phyloP scores from a whole-genome alignment of 305 asterid species.

The Fraxinus angustifolia region DNA sequence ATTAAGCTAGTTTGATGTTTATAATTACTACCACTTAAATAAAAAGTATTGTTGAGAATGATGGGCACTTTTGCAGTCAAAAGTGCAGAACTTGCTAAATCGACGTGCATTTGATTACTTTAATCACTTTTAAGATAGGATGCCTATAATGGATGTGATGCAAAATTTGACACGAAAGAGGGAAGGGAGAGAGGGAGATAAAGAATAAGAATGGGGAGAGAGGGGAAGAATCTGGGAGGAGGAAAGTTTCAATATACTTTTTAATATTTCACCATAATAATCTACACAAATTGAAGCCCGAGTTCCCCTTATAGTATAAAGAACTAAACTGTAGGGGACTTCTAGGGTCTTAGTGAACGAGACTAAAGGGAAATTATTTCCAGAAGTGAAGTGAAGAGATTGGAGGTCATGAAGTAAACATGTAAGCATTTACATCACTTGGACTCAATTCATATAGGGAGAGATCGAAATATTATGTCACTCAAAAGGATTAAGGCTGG shows the following conservation, averaged over 20 bases:
- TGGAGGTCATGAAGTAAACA: not conserved
- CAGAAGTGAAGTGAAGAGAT: not conserved
- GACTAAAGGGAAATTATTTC: not conserved
- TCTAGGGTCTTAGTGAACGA: not conserved
- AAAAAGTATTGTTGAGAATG: not conserved
- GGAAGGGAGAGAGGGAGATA: not conserved
- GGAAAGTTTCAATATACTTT: not conserved
- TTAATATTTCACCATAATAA: not conserved
- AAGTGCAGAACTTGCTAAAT: not conserved
- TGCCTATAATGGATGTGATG: not conserved
- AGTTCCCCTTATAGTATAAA: not conserved
- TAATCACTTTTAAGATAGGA: not conserved
- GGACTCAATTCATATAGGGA: not conserved
- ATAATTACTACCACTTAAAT: not conserved
- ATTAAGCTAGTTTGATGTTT: not conserved
- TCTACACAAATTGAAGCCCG: not conserved
- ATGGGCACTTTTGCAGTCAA: not conserved
- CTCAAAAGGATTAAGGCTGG: not conserved
- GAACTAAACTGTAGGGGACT: not conserved
- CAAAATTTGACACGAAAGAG: not conserved
- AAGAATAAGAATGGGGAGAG: not conserved
- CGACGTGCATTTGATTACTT: not conserved
- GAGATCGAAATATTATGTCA: not conserved
- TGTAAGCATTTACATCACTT: not conserved
- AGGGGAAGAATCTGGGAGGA: not conserved